These are phyloP conservation scores for barrel medic (Medicago truncatula) DNA, from an alignment of 306 rosid genomes.

Conservation along the genomic window DNA sequence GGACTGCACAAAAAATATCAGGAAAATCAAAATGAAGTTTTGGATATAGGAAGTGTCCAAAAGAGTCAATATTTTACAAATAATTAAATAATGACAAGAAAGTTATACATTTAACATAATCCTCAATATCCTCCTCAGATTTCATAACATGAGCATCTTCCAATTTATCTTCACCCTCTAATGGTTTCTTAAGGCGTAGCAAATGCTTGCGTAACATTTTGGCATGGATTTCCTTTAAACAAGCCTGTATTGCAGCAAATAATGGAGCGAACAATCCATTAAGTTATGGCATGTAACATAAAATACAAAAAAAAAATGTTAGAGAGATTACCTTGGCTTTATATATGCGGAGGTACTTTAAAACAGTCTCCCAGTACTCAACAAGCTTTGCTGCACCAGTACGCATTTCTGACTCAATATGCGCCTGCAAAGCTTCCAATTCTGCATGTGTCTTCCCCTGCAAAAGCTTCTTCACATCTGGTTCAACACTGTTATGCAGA, in stretches of 20 bases:
- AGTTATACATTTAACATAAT: constrained; percentile 54
- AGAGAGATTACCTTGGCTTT: constrained; percentile 84
- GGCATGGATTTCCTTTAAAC: constrained; percentile 88
- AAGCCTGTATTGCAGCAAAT: constrained; percentile 65
- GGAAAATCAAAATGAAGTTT: not conserved
- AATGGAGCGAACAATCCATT: constrained; percentile 29
- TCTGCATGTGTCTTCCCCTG: constrained; percentile 75
- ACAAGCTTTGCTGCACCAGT: constrained; percentile 92
- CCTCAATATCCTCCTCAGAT: constrained; percentile 56
- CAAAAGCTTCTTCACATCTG: constrained; percentile 75
- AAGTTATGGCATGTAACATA: constrained; percentile 6
- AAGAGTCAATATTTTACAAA: not conserved
- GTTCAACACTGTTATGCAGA: constrained; percentile 81
- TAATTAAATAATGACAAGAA: constrained; percentile 26
- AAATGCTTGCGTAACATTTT: constrained; percentile 83
- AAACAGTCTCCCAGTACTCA: constrained; percentile 93
- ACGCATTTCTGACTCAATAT: constrained; percentile 89
- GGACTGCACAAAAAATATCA: constrained; percentile 28
- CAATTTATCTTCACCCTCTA: constrained; percentile 57
- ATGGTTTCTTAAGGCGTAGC: constrained; percentile 67
- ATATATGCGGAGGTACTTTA: constrained; percentile 81
- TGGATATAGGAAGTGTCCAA: not conserved
- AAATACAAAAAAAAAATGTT: constrained; percentile 14
- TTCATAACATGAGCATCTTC: constrained; percentile 46
- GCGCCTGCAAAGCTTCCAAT: constrained; percentile 69